Evolutionary conservation across 225 moss, liverwort and hornwort genomes (phyloP), one percentile per base, ranked within the genome.

Genomic region (Marchantia paleacea): DNA sequence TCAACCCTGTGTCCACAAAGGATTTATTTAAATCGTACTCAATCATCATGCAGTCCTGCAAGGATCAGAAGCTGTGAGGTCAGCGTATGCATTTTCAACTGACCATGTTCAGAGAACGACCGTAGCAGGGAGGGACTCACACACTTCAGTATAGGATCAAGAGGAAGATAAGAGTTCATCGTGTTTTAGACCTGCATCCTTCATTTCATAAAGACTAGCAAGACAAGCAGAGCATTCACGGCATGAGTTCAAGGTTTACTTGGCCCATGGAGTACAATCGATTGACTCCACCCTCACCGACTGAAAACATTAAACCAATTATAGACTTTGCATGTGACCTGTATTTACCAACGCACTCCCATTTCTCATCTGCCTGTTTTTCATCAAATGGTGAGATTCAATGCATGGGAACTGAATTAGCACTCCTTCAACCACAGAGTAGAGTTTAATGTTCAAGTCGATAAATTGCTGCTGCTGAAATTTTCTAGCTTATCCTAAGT

Each of bases 261-360:
- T 88, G 85, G 64, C 90, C 90, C 30, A 88, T 84, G 67, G 90
- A 88, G 61, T 88, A 90, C 49, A 90, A 63, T 54, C 88, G 80
- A 69, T 86, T 88, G 28, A 63, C 75, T 73, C 88, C 86, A 66
- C 62, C 69, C 30, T 77, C 77, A 79, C 80, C 82, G 11, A 76
- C 83, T 8, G 86, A 78, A 75, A 90, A 90, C 52, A 80, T 72
- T 7, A 90, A 61, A 10, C 81, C 88, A 14, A 65, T 78, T 53
- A 88, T 86, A 54, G 86, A 62, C 75, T 82, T 86, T 72, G 90
- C 90, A 77, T 90, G 90, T 20, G 90, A 90, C 66, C 86, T 81
- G 28, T 88, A 90, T 69, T 90, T 90, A 74, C 90, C 90, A 51
- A 86, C 84, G 79, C 88, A 90, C 70, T 88, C 88, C 90, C 90